phyloP scores from a whole-genome alignment of 2,329 filamentous ascomycete species.

The Paraconiothyrium sp. region DNA sequence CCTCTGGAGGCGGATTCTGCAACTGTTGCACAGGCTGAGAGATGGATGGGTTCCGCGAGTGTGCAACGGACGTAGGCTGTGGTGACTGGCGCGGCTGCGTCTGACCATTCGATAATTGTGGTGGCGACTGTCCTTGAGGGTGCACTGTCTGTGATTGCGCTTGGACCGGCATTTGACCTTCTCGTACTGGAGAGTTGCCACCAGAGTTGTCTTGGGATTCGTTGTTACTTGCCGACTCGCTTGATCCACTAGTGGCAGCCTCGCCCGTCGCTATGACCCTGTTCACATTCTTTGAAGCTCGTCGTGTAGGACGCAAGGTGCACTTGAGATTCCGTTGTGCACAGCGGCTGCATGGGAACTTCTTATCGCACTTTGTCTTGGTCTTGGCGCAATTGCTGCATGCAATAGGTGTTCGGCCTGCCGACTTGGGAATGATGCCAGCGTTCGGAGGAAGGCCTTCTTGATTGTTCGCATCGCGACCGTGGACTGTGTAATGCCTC shows the following conservation, averaged over 20 bases:
- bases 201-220: conserved; percentile 44
- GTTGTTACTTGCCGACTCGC: conserved; percentile 44
- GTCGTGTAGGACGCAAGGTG: conserved; percentile 57
- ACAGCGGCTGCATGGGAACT: conserved; percentile 63
- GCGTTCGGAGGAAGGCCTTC: conserved; percentile 58
- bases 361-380: conserved; percentile 65
- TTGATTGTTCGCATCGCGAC: conserved; percentile 60
- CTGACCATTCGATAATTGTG: conserved; percentile 29
- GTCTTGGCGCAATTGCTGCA: conserved; percentile 65
- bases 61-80: conserved; percentile 40
- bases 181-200: conserved; percentile 46
- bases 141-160: conserved; percentile 4
- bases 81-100: conserved; percentile 38
- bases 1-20: conserved; percentile 45
- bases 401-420: conserved; percentile 61
- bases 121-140: conserved; percentile 22
- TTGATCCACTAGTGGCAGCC: conserved; percentile 41
- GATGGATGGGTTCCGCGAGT: conserved; percentile 44
- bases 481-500: conserved; percentile 63
- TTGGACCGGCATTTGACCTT: conserved; percentile 18
- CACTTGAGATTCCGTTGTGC: conserved; percentile 60
- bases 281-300: conserved; percentile 56
- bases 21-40: conserved; percentile 43
- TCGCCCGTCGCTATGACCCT: conserved; percentile 37
- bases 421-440: conserved; percentile 62